Conservation (phyloP, 352 stramenopile genomes). For the Phytophthora uliginosa region DNA sequence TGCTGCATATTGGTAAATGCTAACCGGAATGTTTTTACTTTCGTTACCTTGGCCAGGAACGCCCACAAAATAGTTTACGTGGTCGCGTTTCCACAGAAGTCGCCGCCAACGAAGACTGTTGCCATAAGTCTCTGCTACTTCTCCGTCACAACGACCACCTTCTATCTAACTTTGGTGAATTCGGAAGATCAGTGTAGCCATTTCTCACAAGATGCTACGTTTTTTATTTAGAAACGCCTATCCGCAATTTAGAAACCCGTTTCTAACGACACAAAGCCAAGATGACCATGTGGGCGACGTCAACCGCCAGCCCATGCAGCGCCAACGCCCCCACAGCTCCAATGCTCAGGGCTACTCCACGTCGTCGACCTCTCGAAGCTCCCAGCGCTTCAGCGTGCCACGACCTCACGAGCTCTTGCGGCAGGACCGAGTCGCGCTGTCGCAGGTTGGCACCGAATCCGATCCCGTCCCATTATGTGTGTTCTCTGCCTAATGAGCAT, state of each 20-base stretch:
- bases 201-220: slow-evolving; percentile 1
- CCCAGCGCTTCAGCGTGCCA: slow-evolving; percentile 29
- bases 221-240: background rate
- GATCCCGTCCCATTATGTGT: background rate
- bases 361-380: background rate
- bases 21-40: background rate
- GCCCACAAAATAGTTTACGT: background rate
- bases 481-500: background rate
- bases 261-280: background rate
- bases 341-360: background rate
- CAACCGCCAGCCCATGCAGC: slow-evolving; percentile 5
- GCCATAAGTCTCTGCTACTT: background rate
- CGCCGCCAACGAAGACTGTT: background rate
- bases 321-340: background rate
- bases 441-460: slow-evolving; percentile 16
- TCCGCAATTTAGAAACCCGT: background rate
- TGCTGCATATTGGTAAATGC: background rate
- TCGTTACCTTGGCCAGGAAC: background rate
- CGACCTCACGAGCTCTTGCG: slow-evolving; percentile 39
- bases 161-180: too few relatives aligned
- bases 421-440: slow-evolving; percentile 27
- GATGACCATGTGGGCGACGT: slow-evolving; percentile 13
- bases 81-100: background rate
- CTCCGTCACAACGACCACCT: background rate
- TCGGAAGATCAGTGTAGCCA: slow-evolving; percentile 9